Conservation (phyloP, 257 asterid genomes). For the Eustoma russellianum region DNA sequence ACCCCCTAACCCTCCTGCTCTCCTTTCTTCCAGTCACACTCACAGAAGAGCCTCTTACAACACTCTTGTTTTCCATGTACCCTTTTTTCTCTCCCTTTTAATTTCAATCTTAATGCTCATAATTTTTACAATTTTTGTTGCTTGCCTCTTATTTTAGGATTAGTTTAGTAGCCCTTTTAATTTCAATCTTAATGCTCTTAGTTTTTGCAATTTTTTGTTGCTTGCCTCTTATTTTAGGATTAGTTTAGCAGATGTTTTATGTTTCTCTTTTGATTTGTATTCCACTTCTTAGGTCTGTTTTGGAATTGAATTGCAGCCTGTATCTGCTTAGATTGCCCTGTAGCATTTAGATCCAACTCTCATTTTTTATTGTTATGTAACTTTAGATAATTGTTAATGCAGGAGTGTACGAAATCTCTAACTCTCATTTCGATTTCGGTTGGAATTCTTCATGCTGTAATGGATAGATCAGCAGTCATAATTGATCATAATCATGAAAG, state of each 20-base stretch:
- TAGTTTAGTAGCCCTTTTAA: background rate
- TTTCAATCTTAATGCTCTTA: background rate
- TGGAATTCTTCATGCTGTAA: too few species aligned
- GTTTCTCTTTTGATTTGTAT: background rate
- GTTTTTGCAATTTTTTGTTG: background rate
- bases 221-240: background rate
- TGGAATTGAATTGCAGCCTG: too few species aligned
- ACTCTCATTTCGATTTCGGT: too few species aligned
- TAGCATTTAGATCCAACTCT: too few species aligned
- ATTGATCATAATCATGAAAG: too few species aligned
- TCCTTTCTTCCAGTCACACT: constrained; percentile 22
- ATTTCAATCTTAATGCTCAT: background rate
- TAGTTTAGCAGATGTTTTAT: background rate
- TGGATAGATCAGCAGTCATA: too few species aligned
- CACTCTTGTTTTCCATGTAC: constrained; percentile 69
- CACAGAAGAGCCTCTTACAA: constrained; percentile 47
- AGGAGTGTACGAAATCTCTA: too few species aligned
- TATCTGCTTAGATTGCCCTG: too few species aligned
- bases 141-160: background rate
- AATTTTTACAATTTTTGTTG: background rate
- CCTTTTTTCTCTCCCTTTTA: too few species aligned
- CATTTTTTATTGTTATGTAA: too few species aligned
- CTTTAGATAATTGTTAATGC: too few species aligned
- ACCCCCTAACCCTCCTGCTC: constrained; percentile 33
- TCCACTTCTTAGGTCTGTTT: background rate